Evolutionary conservation across 75 land plant genomes (phyloP).

Genomic region (Sequoiadendron giganteum): DNA sequence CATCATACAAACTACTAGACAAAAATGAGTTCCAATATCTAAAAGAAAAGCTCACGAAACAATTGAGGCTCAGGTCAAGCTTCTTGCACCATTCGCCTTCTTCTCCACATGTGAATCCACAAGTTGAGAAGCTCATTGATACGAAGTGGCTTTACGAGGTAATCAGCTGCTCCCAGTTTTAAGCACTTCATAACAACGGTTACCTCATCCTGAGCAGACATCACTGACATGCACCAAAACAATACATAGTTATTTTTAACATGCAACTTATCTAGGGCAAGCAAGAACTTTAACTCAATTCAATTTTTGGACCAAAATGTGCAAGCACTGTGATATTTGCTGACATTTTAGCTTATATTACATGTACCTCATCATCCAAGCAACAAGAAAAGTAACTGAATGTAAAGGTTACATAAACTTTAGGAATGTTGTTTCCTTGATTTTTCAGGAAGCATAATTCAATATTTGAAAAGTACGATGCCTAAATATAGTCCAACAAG

Average conservation of each 20-base stretch:
- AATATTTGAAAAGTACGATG: neutral
- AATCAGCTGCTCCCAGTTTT: constrained; percentile 85
- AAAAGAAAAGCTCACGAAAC: constrained; percentile 8
- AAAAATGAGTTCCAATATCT: neutral
- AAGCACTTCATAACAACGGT: constrained; percentile 84
- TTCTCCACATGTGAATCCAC: constrained; percentile 96
- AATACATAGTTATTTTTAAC: neutral
- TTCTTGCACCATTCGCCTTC: constrained; percentile 62
- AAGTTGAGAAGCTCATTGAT: constrained; percentile 81
- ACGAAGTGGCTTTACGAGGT: constrained; percentile 89
- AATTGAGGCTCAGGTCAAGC: neutral
- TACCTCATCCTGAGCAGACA: constrained; percentile 87
- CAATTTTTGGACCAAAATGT: neutral
- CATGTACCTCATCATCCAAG: neutral
- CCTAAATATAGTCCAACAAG: neutral
- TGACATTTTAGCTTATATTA: neutral
- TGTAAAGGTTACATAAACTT: neutral
- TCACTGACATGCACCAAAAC: constrained; percentile 46
- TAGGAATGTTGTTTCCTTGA: neutral
- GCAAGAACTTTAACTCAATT: neutral
- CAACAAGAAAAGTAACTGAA: neutral
- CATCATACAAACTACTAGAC: neutral
- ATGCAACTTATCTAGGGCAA: neutral
- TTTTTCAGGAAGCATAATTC: neutral
- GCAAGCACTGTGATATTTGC: neutral